A percentile compares a stretch with the other conserved stretches of the same genome.
Evolutionary conservation across 805 yeast genomes (phyloP).

Genomic region (Cyberlindnera mississippiensis): DNA sequence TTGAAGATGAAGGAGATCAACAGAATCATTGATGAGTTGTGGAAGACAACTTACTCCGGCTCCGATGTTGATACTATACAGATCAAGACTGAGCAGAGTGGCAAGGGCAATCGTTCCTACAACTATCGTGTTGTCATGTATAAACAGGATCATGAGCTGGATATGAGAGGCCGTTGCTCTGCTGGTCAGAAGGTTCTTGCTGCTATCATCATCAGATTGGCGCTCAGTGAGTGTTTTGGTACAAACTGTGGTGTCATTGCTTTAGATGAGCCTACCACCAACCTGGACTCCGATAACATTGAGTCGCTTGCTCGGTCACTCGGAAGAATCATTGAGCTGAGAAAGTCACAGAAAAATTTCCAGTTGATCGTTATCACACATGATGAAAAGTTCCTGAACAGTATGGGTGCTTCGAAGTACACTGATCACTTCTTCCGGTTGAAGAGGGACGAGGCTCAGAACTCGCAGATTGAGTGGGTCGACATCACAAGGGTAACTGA

Average conservation of each 20-base stretch:
- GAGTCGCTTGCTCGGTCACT: constrained; percentile 83
- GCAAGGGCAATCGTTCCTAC: constrained; percentile 43
- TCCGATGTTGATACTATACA: constrained; percentile 91
- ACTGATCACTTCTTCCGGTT: constrained; percentile 86
- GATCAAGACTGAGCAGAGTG: constrained; percentile 73
- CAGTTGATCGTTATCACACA: constrained; percentile 95
- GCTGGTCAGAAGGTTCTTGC: constrained; percentile 98
- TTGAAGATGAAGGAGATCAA: constrained; percentile 92
- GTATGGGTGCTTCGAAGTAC: constrained; percentile 80
- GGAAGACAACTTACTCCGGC: constrained; percentile 94
- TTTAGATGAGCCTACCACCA: constrained; percentile 92
- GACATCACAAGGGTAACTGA: constrained; percentile 35
- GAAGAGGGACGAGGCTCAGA: constrained; percentile 74
- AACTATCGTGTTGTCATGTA: constrained; percentile 95
- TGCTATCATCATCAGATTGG: constrained; percentile 83
- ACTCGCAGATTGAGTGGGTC: constrained; percentile 66
- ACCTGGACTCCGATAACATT: constrained; percentile 83
- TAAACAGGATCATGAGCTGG: constrained; percentile 86
- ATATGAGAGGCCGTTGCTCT: constrained; percentile 97
- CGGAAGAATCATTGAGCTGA: constrained; percentile 64
- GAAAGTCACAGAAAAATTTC: constrained; percentile 80
- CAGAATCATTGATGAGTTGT: constrained; percentile 78
- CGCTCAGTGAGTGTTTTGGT: constrained; percentile 94
- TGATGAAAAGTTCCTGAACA: constrained; percentile 83
- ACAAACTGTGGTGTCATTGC: constrained; percentile 93